phyloP scores from a whole-genome alignment of 495 filamentous ascomycete species.

The Podospora anserina region DNA sequence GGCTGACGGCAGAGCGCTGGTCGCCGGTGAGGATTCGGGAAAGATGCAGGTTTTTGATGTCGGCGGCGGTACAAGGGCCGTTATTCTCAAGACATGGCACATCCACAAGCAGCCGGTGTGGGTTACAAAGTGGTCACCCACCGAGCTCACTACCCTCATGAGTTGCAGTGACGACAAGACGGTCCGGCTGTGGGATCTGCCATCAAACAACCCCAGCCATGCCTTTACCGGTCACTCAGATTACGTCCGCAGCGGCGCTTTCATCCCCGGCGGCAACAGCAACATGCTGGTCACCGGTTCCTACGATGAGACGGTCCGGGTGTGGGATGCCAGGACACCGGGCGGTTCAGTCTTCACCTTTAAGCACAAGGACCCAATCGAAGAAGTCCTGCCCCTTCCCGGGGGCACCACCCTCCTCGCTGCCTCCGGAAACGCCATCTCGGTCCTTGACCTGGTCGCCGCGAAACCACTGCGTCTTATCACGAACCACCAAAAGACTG shows the following conservation, averaged over 20 bases:
- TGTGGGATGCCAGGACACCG: conserved; percentile 86
- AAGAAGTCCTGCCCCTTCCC: conserved; percentile 78
- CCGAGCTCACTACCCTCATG: conserved; percentile 79
- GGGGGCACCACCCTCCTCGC: conserved; percentile 83
- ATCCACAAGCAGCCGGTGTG: conserved; percentile 95
- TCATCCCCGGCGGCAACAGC: conserved; percentile 75
- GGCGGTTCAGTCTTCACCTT: conserved; percentile 76
- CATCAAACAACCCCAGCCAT: conserved; percentile 66
- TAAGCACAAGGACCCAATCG: conserved; percentile 84
- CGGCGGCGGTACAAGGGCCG: conserved; percentile 58
- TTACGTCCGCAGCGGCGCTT: conserved; percentile 83
- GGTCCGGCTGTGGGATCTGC: conserved; percentile 90
- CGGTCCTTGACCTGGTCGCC: conserved; percentile 90
- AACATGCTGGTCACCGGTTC: conserved; percentile 78
- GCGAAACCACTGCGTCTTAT: conserved; percentile 82
- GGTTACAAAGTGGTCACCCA: conserved; percentile 82
- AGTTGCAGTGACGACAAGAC: conserved; percentile 86
- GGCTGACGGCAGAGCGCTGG: conserved; percentile 80
- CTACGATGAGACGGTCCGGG: conserved; percentile 88
- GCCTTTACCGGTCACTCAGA: conserved; percentile 87
- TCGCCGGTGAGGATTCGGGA: conserved; percentile 86
- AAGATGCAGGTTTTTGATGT: conserved; percentile 93
- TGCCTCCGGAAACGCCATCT: conserved; percentile 80
- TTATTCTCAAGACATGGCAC: conserved; percentile 93
- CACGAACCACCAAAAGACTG: conserved; percentile 94